Evolutionary conservation across 192 early-diverging fungal genomes (phyloP).

Genomic region (Coemansia sp.): DNA sequence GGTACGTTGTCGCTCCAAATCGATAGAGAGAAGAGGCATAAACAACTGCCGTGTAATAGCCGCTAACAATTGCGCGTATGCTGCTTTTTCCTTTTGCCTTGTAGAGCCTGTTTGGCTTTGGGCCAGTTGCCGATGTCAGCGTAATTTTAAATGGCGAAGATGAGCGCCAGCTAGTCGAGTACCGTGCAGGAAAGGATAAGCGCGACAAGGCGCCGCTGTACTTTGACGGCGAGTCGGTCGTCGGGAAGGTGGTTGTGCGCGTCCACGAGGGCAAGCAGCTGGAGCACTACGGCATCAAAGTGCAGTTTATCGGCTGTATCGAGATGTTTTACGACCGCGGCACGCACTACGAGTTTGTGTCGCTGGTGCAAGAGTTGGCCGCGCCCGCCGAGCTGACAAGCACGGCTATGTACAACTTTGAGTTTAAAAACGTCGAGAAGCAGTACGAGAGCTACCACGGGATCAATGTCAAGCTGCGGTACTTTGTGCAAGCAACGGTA

Average conservation of each 20-base stretch:
- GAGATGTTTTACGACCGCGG: slow-evolving; percentile 96
- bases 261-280: slow-evolving; percentile 87
- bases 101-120: slow-evolving; percentile 76
- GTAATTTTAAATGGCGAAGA: slow-evolving; percentile 85
- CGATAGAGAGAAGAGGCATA: not conserved
- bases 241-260: slow-evolving; percentile 76
- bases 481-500: slow-evolving; percentile 95
- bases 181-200: slow-evolving; percentile 90
- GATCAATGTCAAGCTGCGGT: slow-evolving; percentile 97
- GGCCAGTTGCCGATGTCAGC: slow-evolving; percentile 86
- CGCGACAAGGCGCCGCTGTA: slow-evolving; percentile 93
- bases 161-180: slow-evolving; percentile 90
- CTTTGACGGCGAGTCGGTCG: slow-evolving; percentile 94
- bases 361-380: slow-evolving; percentile 92
- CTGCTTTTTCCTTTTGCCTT: not conserved
- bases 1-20: slow-evolving; percentile 28
- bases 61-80: not conserved
- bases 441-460: slow-evolving; percentile 98
- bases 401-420: slow-evolving; percentile 86
- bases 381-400: slow-evolving; percentile 89
- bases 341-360: slow-evolving; percentile 94
- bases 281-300: slow-evolving; percentile 98
- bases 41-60: not conserved
- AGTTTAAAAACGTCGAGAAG: slow-evolving; percentile 99
- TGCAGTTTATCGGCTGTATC: slow-evolving; percentile 98